These are phyloP conservation scores for Phytophthora niederhauseri DNA, from an alignment of 352 stramenopile genomes.

Conservation along the genomic window DNA sequence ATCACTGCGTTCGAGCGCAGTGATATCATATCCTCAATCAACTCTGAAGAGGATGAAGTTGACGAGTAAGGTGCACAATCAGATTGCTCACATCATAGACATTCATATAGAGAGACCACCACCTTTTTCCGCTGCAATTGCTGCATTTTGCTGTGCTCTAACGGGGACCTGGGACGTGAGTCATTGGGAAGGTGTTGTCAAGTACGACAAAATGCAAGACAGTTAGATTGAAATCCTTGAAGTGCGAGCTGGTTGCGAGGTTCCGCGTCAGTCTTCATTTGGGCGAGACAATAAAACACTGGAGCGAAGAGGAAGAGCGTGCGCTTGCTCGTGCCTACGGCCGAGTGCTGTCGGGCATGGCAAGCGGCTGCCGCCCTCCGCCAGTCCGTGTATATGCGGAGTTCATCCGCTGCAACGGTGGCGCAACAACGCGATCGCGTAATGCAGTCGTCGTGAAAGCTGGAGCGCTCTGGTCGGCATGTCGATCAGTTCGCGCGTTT, in stretches of 20 bases:
- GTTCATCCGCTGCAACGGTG: neutral
- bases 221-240: neutral
- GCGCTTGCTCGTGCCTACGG: neutral
- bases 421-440: neutral
- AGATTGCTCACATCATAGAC: constrained; percentile 6
- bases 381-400: neutral
- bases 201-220: constrained; percentile 1
- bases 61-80: constrained; percentile 10
- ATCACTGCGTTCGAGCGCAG: constrained; percentile 57
- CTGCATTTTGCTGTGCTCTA: too few relatives aligned
- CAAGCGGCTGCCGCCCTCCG: neutral
- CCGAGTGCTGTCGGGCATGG: neutral
- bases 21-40: too few relatives aligned
- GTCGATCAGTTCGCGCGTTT: neutral
- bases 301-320: neutral
- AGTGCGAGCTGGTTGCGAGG: neutral
- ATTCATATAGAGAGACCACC: neutral
- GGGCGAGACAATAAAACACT: neutral
- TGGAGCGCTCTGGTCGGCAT: neutral
- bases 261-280: neutral
- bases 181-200: neutral
- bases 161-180: neutral
- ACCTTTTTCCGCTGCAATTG: neutral
- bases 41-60: constrained; percentile 9
- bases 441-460: neutral